Evolutionary conservation across 805 yeast genomes (phyloP).

Genomic region (Wickerhamiella lipophila): DNA sequence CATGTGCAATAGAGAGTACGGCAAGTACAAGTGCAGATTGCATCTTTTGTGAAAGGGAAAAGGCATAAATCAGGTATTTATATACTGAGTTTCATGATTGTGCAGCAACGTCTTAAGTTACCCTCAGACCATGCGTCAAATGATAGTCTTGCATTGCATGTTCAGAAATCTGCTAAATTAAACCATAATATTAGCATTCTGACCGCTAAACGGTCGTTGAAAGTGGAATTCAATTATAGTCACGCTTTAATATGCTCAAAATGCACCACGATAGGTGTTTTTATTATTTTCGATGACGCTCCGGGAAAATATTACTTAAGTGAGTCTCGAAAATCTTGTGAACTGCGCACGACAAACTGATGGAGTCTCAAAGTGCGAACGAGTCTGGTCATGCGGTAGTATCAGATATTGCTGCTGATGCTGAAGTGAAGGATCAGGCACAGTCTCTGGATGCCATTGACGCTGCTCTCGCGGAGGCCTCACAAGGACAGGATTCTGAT

Average conservation of each 20-base stretch:
- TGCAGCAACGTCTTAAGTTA: slow-evolving; percentile 2
- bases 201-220: no score
- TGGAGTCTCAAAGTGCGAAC: neutral
- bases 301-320: neutral
- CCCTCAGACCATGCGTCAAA: slow-evolving; percentile 2
- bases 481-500: slow-evolving; percentile 17
- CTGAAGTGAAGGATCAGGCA: neutral
- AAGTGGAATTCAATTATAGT: no score
- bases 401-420: neutral
- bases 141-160: slow-evolving; percentile 6
- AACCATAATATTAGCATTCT: neutral
- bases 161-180: neutral
- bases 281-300: neutral
- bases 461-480: slow-evolving; percentile 15
- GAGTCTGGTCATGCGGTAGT: neutral
- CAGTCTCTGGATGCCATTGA: slow-evolving; percentile 15
- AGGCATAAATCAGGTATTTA: neutral
- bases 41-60: neutral
- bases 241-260: neutral
- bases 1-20: neutral
- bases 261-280: neutral
- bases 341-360: neutral
- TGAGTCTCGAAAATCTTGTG: neutral
- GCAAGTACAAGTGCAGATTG: neutral
- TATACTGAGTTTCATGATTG: neutral